phyloP scores from a whole-genome alignment of 2,329 filamentous ascomycete species.

The Hymenoscyphus fructigenus region DNA sequence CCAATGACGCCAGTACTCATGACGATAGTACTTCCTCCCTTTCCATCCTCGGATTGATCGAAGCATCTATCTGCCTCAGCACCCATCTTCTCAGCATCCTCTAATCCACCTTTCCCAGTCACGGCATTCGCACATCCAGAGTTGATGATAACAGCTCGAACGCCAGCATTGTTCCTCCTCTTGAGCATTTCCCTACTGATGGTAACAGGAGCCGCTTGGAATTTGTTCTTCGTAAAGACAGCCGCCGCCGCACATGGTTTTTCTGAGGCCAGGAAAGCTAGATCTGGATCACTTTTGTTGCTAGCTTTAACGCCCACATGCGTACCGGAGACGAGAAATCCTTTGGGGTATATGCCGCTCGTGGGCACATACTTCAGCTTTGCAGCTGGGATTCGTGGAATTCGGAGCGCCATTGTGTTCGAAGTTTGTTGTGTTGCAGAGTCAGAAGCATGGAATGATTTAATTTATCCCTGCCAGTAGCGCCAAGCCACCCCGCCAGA shows the following conservation, averaged over 20 bases:
- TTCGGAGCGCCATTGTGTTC: conserved; percentile 29
- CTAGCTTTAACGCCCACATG: conserved; percentile 91
- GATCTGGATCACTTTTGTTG: conserved; percentile 88
- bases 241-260: conserved; percentile 82
- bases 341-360: conserved; percentile 82
- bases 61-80: conserved; percentile 69
- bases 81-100: conserved; percentile 87
- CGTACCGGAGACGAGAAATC: conserved; percentile 82
- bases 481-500: too few species aligned
- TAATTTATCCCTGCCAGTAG: too few species aligned
- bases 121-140: conserved; percentile 97
- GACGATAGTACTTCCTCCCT: conserved; percentile 70
- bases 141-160: conserved; percentile 86
- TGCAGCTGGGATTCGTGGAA: conserved; percentile 60
- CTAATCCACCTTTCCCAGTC: conserved; percentile 82
- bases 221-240: conserved; percentile 97
- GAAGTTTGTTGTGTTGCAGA: too few species aligned
- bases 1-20: conserved; percentile 99
- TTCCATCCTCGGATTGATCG: conserved; percentile 43
- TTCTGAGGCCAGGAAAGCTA: conserved; percentile 86
- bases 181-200: conserved; percentile 74
- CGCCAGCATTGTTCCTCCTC: conserved; percentile 63
- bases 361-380: conserved; percentile 91
- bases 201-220: conserved; percentile 92
- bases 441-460: too few species aligned